phyloP scores from a whole-genome alignment of 208 protist genomes.

The Phytomonas sp. region DNA sequence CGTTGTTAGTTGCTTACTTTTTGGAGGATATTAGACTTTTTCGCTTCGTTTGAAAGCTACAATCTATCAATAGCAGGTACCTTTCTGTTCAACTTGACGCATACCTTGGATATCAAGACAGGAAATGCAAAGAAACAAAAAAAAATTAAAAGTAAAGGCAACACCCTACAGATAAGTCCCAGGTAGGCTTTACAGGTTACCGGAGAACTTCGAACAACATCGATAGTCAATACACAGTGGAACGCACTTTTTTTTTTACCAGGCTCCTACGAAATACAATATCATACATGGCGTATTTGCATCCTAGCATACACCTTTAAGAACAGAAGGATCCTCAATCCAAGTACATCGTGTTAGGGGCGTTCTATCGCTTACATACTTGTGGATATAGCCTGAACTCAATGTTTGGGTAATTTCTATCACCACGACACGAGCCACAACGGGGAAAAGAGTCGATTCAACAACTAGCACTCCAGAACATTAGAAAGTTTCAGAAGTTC shows the following conservation, averaged over 20 bases:
- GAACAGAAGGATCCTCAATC: neutral
- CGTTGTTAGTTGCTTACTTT: neutral
- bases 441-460: neutral
- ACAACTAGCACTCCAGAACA: conserved; percentile 49
- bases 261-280: neutral
- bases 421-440: neutral
- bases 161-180: neutral
- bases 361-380: neutral
- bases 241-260: neutral
- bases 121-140: neutral
- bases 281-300: neutral
- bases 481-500: conserved; percentile 71
- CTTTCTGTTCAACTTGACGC: neutral
- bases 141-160: neutral
- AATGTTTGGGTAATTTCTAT: neutral
- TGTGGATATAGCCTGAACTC: neutral
- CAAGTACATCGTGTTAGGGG: neutral
- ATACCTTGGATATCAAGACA: neutral
- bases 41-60: neutral
- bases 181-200: neutral
- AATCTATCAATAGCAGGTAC: neutral
- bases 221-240: conserved; percentile 6
- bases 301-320: neutral
- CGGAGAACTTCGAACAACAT: neutral
- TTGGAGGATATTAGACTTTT: neutral